phyloP scores from a whole-genome alignment of 2,329 filamentous ascomycete species.

The Xylariaceae sp. region DNA sequence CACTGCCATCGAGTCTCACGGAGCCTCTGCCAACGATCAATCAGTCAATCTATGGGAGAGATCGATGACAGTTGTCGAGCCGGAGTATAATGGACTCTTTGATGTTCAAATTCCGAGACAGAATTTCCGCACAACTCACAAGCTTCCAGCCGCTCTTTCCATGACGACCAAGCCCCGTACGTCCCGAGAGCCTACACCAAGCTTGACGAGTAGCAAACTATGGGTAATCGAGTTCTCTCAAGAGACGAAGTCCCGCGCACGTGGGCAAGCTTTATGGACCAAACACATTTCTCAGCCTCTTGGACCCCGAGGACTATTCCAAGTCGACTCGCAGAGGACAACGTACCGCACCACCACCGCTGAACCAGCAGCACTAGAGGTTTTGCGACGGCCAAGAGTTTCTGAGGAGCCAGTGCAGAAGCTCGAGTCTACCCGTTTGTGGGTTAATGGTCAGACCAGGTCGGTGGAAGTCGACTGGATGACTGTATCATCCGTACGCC shows the following conservation, averaged over 20 bases:
- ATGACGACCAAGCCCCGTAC: conserved; percentile 22
- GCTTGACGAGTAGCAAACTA: conserved; percentile 13
- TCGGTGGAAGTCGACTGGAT: conserved; percentile 24
- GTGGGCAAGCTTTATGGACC: neutral
- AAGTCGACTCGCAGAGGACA: conserved; percentile 26
- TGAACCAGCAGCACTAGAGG: conserved; percentile 30
- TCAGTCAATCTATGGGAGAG: neutral
- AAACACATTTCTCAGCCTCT: neutral
- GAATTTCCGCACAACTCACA: conserved; percentile 16
- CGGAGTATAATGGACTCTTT: conserved; percentile 7
- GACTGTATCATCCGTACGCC: conserved; percentile 19
- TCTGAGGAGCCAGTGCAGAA: conserved; percentile 17
- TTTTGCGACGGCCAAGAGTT: conserved; percentile 30
- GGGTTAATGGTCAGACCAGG: conserved; percentile 12
- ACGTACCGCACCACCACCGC: conserved; percentile 28
- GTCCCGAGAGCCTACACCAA: conserved; percentile 6
- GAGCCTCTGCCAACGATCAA: too few species aligned
- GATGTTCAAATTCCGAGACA: conserved; percentile 2
- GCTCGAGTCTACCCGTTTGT: conserved; percentile 21
- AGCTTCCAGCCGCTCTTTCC: conserved; percentile 28
- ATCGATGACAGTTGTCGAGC: neutral
- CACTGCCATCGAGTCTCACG: too few species aligned
- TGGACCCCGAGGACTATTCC: conserved; percentile 26
- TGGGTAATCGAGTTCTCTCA: conserved; percentile 9
- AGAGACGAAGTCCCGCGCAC: neutral